These are phyloP conservation scores for Alnus rubra DNA, from an alignment of 306 rosid species.

Conservation along the genomic window DNA sequence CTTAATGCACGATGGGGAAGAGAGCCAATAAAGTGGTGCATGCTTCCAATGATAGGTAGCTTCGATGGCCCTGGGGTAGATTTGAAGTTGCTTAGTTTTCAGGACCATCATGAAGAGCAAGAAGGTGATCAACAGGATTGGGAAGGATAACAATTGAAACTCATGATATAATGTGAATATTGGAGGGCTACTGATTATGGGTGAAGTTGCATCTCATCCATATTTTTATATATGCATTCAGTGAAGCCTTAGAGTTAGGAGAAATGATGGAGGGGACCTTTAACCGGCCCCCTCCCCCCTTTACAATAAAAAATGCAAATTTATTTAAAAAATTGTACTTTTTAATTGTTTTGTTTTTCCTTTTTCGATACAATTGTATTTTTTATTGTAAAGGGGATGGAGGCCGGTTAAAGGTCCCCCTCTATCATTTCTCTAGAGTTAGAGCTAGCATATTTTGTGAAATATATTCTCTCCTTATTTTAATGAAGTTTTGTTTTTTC, in stretches of 20 bases:
- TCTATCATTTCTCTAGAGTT: no score
- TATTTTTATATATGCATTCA: background rate
- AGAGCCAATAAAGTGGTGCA: constrained; percentile 29
- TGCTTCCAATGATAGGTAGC: constrained; percentile 32
- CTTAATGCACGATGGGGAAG: constrained; percentile 11
- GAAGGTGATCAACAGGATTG: background rate
- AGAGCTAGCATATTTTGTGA: no score
- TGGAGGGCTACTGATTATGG: background rate
- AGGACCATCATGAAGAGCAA: background rate
- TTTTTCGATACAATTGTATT: no score
- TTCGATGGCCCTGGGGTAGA: constrained; percentile 34
- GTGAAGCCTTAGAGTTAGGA: no score
- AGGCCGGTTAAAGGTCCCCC: no score
- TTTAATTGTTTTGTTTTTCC: no score
- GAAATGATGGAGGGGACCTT: no score
- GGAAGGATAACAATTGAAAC: constrained; percentile 4
- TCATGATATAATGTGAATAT: background rate
- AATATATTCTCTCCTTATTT: background rate
- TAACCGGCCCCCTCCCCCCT: no score
- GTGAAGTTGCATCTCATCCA: background rate
- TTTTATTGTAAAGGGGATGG: no score
- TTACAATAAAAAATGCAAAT: no score
- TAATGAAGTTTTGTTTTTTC: background rate
- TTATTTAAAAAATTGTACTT: no score
- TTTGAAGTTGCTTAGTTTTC: constrained; percentile 2